These are phyloP conservation scores for Penicillium desertorum DNA, from an alignment of 495 filamentous ascomycete species.

Conservation along the genomic window DNA sequence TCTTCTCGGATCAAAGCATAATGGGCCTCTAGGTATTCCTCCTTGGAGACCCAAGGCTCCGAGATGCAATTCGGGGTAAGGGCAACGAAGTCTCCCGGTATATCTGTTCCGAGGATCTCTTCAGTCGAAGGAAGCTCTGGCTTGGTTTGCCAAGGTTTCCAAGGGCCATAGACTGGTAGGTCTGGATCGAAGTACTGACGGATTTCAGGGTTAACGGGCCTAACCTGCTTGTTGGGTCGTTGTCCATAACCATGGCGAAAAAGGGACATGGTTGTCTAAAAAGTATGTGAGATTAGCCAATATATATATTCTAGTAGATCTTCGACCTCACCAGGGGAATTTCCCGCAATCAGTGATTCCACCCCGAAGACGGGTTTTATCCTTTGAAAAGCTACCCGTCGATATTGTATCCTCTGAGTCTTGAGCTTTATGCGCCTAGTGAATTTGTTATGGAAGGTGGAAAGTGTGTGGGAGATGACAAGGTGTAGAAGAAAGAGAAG, in stretches of 20 bases:
- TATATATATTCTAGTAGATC: background rate
- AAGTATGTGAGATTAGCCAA: background rate
- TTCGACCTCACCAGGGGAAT: background rate
- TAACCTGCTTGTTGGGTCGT: background rate
- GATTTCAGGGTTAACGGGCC: slow-evolving; percentile 31
- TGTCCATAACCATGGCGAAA: background rate
- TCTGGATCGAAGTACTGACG: slow-evolving; percentile 35
- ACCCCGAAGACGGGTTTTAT: background rate
- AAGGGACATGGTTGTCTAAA: background rate
- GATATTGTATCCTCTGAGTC: background rate
- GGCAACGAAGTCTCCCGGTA: slow-evolving; percentile 25
- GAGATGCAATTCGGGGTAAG: slow-evolving; percentile 39
- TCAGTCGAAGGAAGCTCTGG: slow-evolving; percentile 46
- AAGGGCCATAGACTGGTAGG: slow-evolving; percentile 4
- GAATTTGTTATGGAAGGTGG: background rate
- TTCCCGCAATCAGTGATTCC: background rate
- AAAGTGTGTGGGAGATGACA: background rate
- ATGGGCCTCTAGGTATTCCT: slow-evolving; percentile 59
- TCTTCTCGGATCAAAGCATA: slow-evolving; percentile 70
- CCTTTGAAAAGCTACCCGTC: background rate
- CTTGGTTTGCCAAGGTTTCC: slow-evolving; percentile 40
- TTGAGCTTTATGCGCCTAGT: background rate
- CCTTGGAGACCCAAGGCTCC: slow-evolving; percentile 48
- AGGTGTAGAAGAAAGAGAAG: background rate
- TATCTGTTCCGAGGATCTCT: slow-evolving; percentile 42